These are phyloP conservation scores for Alternaria alternata DNA, from an alignment of 2,329 filamentous ascomycete species.

Conservation along the genomic window DNA sequence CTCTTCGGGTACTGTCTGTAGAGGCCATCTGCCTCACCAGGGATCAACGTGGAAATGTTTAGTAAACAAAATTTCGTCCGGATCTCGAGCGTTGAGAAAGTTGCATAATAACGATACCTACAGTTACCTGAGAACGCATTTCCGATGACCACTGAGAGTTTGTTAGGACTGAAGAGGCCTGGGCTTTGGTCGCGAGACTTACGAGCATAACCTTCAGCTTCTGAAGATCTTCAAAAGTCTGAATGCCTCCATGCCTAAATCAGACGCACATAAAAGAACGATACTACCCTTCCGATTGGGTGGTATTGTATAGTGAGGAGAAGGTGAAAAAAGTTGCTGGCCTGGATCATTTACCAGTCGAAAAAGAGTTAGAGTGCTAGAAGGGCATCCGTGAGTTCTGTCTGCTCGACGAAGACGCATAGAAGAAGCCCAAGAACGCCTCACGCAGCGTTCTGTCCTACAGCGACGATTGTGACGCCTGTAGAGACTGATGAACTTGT, in stretches of 20 bases:
- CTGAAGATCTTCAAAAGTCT: constrained; percentile 36
- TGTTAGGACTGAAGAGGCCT: constrained; percentile 38
- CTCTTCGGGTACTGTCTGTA: constrained; percentile 45
- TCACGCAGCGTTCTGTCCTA: no score
- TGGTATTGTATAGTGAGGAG: constrained; percentile 34
- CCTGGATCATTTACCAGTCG: constrained; percentile 37
- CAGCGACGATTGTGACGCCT: no score
- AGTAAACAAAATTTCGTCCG: neutral
- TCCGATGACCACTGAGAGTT: constrained; percentile 50
- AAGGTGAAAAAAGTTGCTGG: constrained; percentile 39
- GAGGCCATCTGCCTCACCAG: constrained; percentile 47
- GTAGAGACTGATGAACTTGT: no score
- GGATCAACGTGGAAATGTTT: constrained; percentile 42
- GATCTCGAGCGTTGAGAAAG: neutral
- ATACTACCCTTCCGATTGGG: constrained; percentile 43
- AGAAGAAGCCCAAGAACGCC: no score
- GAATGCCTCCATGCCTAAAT: constrained; percentile 27
- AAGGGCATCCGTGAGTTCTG: constrained; percentile 36
- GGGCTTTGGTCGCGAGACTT: constrained; percentile 52
- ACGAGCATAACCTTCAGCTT: constrained; percentile 49
- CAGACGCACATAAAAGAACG: constrained; percentile 20
- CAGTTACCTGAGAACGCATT: constrained; percentile 42
- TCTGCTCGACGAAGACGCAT: no score
- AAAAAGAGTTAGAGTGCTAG: constrained; percentile 33
- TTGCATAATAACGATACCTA: neutral